Evolutionary conservation across 2,329 filamentous ascomycete species (phyloP).

Genomic region (Fusarium pilosicola): DNA sequence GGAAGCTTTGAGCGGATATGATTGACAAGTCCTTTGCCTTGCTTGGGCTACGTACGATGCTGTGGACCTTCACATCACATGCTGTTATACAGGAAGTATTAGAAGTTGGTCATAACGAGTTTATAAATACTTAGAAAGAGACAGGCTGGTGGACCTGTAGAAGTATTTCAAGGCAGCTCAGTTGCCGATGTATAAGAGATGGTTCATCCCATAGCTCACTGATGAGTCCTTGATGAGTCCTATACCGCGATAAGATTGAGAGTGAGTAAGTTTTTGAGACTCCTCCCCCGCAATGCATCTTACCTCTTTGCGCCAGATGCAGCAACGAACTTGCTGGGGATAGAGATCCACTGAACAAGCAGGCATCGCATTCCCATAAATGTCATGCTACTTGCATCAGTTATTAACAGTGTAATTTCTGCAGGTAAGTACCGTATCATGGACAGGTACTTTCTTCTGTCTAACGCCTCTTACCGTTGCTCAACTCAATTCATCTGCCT

Average conservation of each 20-base stretch:
- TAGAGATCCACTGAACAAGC: slow-evolving; percentile 3
- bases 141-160: neutral
- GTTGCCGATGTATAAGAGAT: accelerated
- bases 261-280: neutral
- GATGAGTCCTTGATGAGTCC: neutral
- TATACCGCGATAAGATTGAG: neutral
- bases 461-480: neutral
- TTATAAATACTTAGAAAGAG: neutral
- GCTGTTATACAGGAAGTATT: no score
- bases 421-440: neutral
- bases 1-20: neutral
- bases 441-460: neutral
- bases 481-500: slow-evolving; percentile 1
- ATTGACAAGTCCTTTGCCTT: neutral
- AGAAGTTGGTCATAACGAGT: no score
- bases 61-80: slow-evolving; percentile 4
- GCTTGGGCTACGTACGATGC: neutral
- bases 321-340: neutral
- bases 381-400: neutral
- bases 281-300: slow-evolving; percentile 34
- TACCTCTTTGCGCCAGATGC: slow-evolving; percentile 17
- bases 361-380: neutral
- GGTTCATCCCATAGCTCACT: neutral
- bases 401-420: neutral
- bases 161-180: neutral